Conservation (phyloP, 208 protist genomes). For the Wallacemonas sp. region DNA sequence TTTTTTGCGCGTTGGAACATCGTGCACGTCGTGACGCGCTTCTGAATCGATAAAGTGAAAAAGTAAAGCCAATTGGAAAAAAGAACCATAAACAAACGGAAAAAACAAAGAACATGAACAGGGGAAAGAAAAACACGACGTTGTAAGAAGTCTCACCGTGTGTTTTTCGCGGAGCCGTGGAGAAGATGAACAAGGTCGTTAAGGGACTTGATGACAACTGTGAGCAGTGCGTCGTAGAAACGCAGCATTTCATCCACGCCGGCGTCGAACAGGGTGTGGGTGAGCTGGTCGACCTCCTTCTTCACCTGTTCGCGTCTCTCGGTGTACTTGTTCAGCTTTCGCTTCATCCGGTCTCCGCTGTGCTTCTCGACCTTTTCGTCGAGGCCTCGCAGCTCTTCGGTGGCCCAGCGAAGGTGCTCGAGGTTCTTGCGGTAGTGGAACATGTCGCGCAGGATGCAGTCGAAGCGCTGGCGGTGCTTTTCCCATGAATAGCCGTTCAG, state of each 20-base stretch:
- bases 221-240: conserved; percentile 19
- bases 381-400: not conserved
- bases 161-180: not conserved
- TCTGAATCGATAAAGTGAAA: not conserved
- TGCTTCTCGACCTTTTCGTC: conserved; percentile 12
- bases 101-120: conserved; percentile 8
- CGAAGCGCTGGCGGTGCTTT: conserved; percentile 7
- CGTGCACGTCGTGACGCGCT: too few species aligned
- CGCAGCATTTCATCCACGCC: conserved; percentile 14
- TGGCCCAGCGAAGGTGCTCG: conserved; percentile 16
- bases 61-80: not conserved
- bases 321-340: conserved; percentile 15
- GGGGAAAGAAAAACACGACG: conserved; percentile 1
- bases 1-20: too few species aligned
- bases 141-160: not conserved
- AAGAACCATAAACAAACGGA: conserved; percentile 17
- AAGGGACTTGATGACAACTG: not conserved
- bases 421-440: conserved; percentile 23
- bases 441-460: conserved; percentile 17
- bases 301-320: not conserved
- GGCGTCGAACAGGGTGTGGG: not conserved
- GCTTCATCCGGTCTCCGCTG: conserved; percentile 3
- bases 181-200: conserved; percentile 7
- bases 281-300: conserved; percentile 2
- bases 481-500: conserved; percentile 7